phyloP scores from a whole-genome alignment of 73 alveolate genomes.

The Paramecium biaurelia region DNA sequence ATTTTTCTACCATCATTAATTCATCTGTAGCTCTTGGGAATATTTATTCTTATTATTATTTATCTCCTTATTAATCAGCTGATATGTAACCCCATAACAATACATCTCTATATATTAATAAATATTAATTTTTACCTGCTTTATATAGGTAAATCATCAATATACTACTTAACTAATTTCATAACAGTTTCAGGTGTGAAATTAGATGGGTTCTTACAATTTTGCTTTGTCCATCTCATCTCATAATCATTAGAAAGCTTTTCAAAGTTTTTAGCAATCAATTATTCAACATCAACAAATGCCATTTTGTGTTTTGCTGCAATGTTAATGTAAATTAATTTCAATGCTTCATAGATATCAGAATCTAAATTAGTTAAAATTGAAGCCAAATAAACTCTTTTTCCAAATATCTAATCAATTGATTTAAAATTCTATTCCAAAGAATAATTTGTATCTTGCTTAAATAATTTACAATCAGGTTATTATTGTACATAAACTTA shows the following conservation, averaged over 20 bases:
- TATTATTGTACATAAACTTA: neutral
- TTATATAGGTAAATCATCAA: conserved; percentile 12
- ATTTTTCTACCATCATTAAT: conserved; percentile 38
- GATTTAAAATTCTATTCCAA: neutral
- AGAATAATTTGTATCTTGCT: neutral
- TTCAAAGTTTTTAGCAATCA: neutral
- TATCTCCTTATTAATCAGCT: conserved; percentile 58
- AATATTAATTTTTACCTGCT: neutral
- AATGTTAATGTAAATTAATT: neutral
- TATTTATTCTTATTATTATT: conserved; percentile 7
- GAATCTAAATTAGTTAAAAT: neutral
- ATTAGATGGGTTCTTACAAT: neutral
- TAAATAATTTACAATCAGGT: neutral
- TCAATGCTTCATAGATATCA: neutral
- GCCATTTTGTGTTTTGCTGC: conserved; percentile 43
- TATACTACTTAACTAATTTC: neutral
- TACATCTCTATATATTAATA: conserved; percentile 41
- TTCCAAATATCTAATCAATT: conserved; percentile 13
- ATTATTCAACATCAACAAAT: conserved; percentile 41
- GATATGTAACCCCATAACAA: conserved; percentile 65
- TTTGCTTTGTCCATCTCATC: conserved; percentile 44
- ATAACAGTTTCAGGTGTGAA: conserved; percentile 4
- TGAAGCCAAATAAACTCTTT: conserved; percentile 34
- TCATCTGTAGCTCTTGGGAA: conserved; percentile 66
- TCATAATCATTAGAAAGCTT: neutral